Conservation (phyloP, 768 basidiomycete species). For the Suillus alpinus region DNA sequence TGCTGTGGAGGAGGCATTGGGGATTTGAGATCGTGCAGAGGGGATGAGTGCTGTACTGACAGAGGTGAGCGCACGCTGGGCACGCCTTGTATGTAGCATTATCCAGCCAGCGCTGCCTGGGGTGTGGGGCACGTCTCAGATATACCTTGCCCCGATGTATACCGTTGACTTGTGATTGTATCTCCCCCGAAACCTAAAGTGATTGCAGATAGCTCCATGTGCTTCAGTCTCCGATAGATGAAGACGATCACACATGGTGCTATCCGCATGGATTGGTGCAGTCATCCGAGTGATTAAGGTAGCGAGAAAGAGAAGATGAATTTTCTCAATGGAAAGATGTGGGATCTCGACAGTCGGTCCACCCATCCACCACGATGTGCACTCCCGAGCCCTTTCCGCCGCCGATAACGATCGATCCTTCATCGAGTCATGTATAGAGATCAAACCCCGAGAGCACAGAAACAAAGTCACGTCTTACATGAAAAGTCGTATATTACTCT, state of each 20-base stretch:
- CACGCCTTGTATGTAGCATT: not conserved
- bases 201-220: not conserved
- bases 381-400: not conserved
- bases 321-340: too few species aligned
- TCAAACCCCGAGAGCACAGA: not conserved
- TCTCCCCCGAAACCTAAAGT: not conserved
- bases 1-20: conserved; percentile 63
- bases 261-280: too few species aligned
- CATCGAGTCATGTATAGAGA: not conserved
- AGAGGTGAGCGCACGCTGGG: not conserved
- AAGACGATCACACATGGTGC: too few species aligned
- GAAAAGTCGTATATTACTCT: not conserved
- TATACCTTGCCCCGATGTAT: not conserved
- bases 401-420: not conserved
- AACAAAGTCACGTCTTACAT: not conserved
- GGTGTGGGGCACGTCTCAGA: not conserved
- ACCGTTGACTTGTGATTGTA: too few species aligned
- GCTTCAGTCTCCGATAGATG: not conserved
- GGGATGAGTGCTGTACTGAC: conserved; percentile 27
- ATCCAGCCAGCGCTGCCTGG: not conserved
- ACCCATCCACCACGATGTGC: not conserved
- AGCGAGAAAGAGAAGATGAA: too few species aligned
- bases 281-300: too few species aligned
- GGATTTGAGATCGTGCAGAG: conserved; percentile 48
- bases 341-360: too few species aligned